Base-by-base conservation (phyloP, 345 rosid genomes). In the Psidium guajava region DNA sequence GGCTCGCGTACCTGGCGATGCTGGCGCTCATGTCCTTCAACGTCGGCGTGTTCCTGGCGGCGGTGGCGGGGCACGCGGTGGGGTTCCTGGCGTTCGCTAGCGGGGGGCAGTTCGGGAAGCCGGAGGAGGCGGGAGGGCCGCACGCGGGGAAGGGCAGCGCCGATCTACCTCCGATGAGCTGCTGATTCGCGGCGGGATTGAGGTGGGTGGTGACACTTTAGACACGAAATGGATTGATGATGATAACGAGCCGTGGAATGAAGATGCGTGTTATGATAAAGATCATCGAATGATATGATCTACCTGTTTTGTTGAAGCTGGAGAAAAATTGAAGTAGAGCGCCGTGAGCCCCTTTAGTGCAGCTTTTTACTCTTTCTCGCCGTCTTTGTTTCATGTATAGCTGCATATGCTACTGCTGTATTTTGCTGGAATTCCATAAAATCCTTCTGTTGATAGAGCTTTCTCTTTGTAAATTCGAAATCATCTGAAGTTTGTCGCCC, bases 1-100 rank as follows among this genome's bases (percentile, higher is more conserved):
- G 97, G 5, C 87, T 96, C 20, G 90, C 91, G 24, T 94, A 93
- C 87, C 25, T 92, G 86, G 94, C 94, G 22, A 96, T 96, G 99
- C 88, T 96, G 42, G 95, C 99, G 3, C 86, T 95, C 74, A 96
- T 96, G 99, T 95, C 99, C 13, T 95, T 96, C 82, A 96, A 96
- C 56, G 96, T 86, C 2, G 98, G 99, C 12, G 94, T 95, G 82
- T 93, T 94, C 80, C 47, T 96, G 56, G 95, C 56, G 8, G 96
- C 98, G 54, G 91, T 96, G 18, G 92, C 89, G 6, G 99, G 99
- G 0, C 98, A 90, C 85, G 83, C 87, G 42, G 77, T 94, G 10
- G 99, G 99, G 24, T 96, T 95, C 84, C 84, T 95, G 28, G 6
- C 93, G 21, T 96, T 94, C 73, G 94, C 95, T 20, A 93, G 94